phyloP scores from a whole-genome alignment of 2,329 filamentous ascomycete genomes.

The Fusarium incarnatum region DNA sequence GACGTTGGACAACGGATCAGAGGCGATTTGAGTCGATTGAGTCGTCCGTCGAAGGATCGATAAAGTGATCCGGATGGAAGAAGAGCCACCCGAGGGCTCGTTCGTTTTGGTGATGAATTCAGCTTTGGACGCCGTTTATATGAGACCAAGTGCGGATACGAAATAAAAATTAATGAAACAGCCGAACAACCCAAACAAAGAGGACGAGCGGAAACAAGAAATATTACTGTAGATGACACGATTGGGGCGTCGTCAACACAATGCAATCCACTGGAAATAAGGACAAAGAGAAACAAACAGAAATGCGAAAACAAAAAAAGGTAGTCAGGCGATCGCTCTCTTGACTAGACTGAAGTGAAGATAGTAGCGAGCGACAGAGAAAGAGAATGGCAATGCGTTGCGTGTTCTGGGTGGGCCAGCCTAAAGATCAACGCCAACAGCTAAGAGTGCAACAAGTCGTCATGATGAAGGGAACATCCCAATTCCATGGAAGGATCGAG shows the following conservation, averaged over 20 bases:
- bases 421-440: slow-evolving; percentile 26
- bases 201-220: slow-evolving; percentile 2
- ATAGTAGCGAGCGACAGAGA: slow-evolving; percentile 24
- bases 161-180: slow-evolving; percentile 15
- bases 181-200: not conserved
- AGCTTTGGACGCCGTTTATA: not conserved
- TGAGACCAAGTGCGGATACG: not conserved
- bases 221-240: slow-evolving; percentile 1
- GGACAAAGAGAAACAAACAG: slow-evolving; percentile 14
- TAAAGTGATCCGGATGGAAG: not conserved
- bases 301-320: slow-evolving; percentile 5
- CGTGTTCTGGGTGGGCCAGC: slow-evolving; percentile 25
- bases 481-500: slow-evolving; percentile 42
- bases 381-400: slow-evolving; percentile 28
- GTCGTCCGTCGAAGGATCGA: not conserved
- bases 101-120: slow-evolving; percentile 26
- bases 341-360: slow-evolving; percentile 10
- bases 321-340: slow-evolving; percentile 3
- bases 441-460: slow-evolving; percentile 16
- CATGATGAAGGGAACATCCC: slow-evolving; percentile 42
- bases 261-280: slow-evolving; percentile 15
- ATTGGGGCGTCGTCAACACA: slow-evolving; percentile 12
- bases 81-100: slow-evolving; percentile 18
- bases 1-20: not conserved
- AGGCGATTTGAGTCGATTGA: not conserved